Percentiles rank a stretch among this genome's conserved stretches.
Evolutionary conservation across 768 basidiomycete species (phyloP).

Genomic region (Lactarius sp.): DNA sequence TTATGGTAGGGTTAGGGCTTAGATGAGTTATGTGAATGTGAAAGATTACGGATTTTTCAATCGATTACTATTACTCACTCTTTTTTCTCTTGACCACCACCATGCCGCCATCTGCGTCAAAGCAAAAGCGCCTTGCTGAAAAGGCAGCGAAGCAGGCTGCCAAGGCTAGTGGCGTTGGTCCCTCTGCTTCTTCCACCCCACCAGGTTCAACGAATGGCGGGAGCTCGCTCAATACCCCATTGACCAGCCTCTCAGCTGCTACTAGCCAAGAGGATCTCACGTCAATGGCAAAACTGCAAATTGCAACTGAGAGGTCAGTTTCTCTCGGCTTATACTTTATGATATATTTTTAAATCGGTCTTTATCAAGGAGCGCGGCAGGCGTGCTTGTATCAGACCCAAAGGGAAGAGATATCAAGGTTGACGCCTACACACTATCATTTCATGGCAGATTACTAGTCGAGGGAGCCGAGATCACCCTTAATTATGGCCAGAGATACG

Average conservation of each 20-base stretch:
- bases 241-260: slow-evolving; percentile 78
- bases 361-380: slow-evolving; percentile 72
- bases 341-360: slow-evolving; percentile 14
- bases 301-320: slow-evolving; percentile 83
- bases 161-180: slow-evolving; percentile 40
- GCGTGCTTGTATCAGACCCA: slow-evolving; percentile 87
- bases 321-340: neutral
- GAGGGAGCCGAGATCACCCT: slow-evolving; percentile 68
- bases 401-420: slow-evolving; percentile 98
- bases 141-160: slow-evolving; percentile 82
- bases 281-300: slow-evolving; percentile 82
- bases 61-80: slow-evolving; percentile 9
- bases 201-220: slow-evolving; percentile 55
- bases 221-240: slow-evolving; percentile 65
- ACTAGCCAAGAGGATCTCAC: slow-evolving; percentile 75
- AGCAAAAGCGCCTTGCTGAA: slow-evolving; percentile 92
- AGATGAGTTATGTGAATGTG: neutral
- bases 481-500: slow-evolving; percentile 91
- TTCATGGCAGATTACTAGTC: slow-evolving; percentile 87
- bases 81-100: slow-evolving; percentile 1
- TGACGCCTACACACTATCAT: slow-evolving; percentile 90
- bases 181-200: slow-evolving; percentile 55
- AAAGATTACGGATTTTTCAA: neutral
- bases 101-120: slow-evolving; percentile 77
- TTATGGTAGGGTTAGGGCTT: slow-evolving; percentile 22